Base-by-base conservation (phyloP, 1,284 basidiomycete genomes). In the Leccinum colubrinum region DNA sequence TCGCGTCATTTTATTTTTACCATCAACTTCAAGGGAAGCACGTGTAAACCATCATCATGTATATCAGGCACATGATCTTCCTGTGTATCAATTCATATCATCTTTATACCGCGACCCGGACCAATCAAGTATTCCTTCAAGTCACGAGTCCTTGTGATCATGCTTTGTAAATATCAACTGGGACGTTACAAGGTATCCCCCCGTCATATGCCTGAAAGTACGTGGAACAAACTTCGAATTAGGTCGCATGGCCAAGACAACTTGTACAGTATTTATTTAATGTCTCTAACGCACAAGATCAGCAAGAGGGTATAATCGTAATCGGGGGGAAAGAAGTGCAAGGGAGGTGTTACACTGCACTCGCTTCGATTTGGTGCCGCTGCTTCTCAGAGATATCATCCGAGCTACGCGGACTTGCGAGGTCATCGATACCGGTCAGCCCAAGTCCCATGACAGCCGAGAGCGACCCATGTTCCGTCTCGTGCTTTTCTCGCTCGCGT, bases 401-500 rank as follows among this genome's bases (percentile, higher is more conserved):
- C 33, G 39, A 56, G 50, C 35, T 60, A 17, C 9, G 52, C 25
- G 61, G 48, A 55, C 52, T 63, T 14, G 57, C 46, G 2, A 67
- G 1, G 9, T 70, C 69, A 54, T 76, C 70, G n/a, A 76, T 56
- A 11, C 65, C 64, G 0, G 46, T 72, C 46, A 76, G 74, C 3
- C 71, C 72, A 30, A 76, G 71, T 1, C 74, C 74, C 5, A 52
- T 73, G 3, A 74, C 58, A 20, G 72, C 71, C 3, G 73, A 65
- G 11, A 74, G 67, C 6, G 55, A 60, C 20, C 63, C 62, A 2
- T 58, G 63, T 17, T 70, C 70, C 8, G 35, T 55, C 11, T n/a
- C n/a, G 3, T 62, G 59, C 25, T 20, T 58, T 20, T 55, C 66
- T 22, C 11, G 55, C n/a, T 48, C 54, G 1, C 52, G 25, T 15